Evolutionary conservation across 768 basidiomycete genomes (phyloP), one percentile per base, ranked within the genome.

Genomic region (Tubosaeta sp.): DNA sequence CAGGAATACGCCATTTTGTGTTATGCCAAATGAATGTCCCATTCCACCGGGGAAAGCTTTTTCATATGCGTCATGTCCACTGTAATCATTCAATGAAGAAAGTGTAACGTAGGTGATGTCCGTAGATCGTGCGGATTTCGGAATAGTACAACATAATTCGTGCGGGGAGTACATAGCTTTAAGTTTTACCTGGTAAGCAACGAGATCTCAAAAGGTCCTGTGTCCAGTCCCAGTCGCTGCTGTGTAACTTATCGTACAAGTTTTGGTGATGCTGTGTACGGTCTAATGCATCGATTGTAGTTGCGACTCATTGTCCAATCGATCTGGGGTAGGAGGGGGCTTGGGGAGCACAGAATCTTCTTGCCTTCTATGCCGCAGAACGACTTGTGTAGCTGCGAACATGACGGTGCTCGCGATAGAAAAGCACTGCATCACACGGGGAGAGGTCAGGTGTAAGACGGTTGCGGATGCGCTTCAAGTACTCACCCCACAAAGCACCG

Each of bases 401-500:
- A 54, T 42, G 6, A 29, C 42, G 6, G 55, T 54, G 44, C 65
- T 54, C 25, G 55, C 52, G 45, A 65, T 10, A 41, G 45, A 52
- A 25, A 65, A 46, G 46, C 51, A 54, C 62, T 65, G 26, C 9
- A 17, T 39, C n/a, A 38, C 5, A 41, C 32, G 6, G 33, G 32
- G 35, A 22, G 38, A 22, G 17, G 31, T 59, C 51, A 60, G 46
- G 22, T 5, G 27, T n/a, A 31, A 35, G 25, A 41, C 6, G 33
- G 38, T 14, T 41, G 8, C 22, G 42, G n/a, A 3, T n/a, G 38
- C 17, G 46, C 19, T 14, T 43, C 19, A 43, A 32, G 41, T 14
- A 44, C 60, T 53, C 55, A 73, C 67, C 50, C 80, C 82, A 35
- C 76, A 70, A 56, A 82, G 80, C 17, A 81, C 52, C 8, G 75